Evolutionary conservation across 2,329 filamentous ascomycete genomes (phyloP).

Genomic region (Hypoxylon sp.): DNA sequence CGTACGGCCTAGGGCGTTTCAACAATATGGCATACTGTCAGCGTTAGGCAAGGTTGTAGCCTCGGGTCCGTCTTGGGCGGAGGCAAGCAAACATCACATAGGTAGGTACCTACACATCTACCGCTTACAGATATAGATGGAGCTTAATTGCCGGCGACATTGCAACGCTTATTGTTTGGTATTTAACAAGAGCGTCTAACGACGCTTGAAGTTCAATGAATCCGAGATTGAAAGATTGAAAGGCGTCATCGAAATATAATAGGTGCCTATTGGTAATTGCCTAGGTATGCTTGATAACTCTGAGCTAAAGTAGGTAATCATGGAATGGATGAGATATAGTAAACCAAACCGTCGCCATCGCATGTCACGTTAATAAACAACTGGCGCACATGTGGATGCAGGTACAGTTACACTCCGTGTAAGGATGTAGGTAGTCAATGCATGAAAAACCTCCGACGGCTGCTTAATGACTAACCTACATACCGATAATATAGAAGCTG

Average conservation of each 20-base stretch:
- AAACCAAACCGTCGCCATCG: not conserved
- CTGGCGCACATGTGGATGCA: conserved; percentile 32
- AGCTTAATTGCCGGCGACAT: not conserved
- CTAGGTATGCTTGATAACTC: not conserved
- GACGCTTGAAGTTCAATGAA: not conserved
- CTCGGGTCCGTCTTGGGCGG: not conserved
- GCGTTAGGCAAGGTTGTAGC: not conserved
- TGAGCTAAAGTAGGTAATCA: not conserved
- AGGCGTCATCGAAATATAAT: not conserved
- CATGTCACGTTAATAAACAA: conserved; percentile 43
- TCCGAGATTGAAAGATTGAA: not conserved
- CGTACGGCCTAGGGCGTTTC: not conserved
- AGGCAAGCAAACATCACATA: not conserved
- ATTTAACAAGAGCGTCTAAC: not conserved
- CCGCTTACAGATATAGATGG: not conserved
- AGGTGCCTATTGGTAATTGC: not conserved
- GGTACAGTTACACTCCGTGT: conserved; percentile 35
- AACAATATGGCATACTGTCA: not conserved
- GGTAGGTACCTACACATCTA: not conserved
- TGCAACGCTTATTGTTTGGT: not conserved
- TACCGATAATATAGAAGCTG: not conserved
- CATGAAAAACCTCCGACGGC: conserved; percentile 32
- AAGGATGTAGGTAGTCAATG: conserved; percentile 29
- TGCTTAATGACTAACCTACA: not conserved
- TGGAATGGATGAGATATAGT: not conserved